These are phyloP conservation scores for Skeletonema potamos DNA, from an alignment of 108 stramenopile genomes.

Conservation along the genomic window DNA sequence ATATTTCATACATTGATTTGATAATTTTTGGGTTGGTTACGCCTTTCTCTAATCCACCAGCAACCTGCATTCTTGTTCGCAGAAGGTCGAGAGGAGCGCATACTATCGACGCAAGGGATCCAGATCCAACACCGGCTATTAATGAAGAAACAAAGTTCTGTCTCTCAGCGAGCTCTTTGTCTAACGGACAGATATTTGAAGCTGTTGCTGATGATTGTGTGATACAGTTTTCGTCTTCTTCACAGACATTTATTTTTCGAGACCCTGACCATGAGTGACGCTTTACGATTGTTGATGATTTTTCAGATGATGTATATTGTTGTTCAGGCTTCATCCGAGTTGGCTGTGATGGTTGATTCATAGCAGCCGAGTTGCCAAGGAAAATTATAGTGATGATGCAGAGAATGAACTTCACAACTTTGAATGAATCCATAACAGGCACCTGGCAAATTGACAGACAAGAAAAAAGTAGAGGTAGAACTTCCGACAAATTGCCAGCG, in stretches of 20 bases:
- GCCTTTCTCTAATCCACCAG: conserved; percentile 54
- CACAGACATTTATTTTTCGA: conserved; percentile 32
- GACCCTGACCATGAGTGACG: conserved; percentile 45
- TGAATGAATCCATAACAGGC: not conserved
- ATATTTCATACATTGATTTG: conserved; percentile 52
- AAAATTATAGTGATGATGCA: not conserved
- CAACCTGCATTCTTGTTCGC: conserved; percentile 84
- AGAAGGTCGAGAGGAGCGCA: conserved; percentile 91
- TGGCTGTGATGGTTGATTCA: not conserved
- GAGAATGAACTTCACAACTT: not conserved
- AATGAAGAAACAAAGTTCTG: conserved; percentile 58
- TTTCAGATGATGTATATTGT: not conserved
- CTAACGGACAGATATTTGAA: not conserved
- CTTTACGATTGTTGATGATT: not conserved
- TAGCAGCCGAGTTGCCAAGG: not conserved
- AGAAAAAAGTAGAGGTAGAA: too few species aligned
- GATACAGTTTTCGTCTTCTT: conserved; percentile 17
- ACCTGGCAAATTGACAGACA: too few species aligned
- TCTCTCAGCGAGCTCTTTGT: conserved; percentile 8
- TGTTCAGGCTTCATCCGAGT: not conserved
- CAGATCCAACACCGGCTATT: conserved; percentile 82
- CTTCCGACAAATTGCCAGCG: too few species aligned
- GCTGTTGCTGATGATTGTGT: not conserved
- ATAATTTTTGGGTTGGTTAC: conserved; percentile 27
- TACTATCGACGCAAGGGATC: conserved; percentile 68